These are phyloP conservation scores for Dispira parvispora DNA, from an alignment of 192 early-diverging fungal genomes.

Conservation along the genomic window DNA sequence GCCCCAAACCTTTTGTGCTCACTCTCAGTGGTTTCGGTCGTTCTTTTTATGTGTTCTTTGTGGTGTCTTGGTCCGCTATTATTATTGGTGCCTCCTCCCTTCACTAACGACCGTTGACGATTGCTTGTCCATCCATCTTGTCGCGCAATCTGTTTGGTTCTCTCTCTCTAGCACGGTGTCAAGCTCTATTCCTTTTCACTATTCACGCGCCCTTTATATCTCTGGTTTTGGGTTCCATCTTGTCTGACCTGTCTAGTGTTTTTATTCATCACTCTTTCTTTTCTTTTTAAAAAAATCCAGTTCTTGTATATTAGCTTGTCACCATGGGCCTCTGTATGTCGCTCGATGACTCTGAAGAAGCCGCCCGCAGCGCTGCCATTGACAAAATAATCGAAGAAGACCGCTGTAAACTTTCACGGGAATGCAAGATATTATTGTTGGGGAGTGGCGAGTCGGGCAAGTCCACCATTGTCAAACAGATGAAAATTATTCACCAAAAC, in stretches of 20 bases:
- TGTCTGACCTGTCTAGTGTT: neutral
- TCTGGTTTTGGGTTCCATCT: neutral
- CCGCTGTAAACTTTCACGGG: conserved; percentile 27
- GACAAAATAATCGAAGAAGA: conserved; percentile 35
- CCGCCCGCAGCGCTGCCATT: conserved; percentile 31
- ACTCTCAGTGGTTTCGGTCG: no score
- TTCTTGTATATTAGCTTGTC: conserved; percentile 10
- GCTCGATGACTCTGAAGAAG: conserved; percentile 27
- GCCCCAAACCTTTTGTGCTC: no score
- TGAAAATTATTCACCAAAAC: conserved; percentile 93
- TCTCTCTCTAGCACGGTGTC: no score
- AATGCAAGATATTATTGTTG: conserved; percentile 36
- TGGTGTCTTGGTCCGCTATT: no score
- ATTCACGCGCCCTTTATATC: conserved; percentile 5
- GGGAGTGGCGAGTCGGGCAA: conserved; percentile 89
- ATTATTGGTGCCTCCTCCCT: no score
- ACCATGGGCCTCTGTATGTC: conserved; percentile 35
- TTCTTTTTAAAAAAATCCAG: neutral
- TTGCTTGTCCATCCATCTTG: no score
- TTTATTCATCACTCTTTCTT: neutral
- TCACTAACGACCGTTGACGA: no score
- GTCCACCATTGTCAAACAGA: conserved; percentile 92
- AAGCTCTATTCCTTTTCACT: conserved; percentile 1
- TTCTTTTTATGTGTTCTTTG: no score
- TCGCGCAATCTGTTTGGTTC: no score